A percentile compares a stretch with the other conserved stretches of the same genome.
phyloP scores from a whole-genome alignment of 2,329 filamentous ascomycete species.

The Macroventuria anomochaeta region DNA sequence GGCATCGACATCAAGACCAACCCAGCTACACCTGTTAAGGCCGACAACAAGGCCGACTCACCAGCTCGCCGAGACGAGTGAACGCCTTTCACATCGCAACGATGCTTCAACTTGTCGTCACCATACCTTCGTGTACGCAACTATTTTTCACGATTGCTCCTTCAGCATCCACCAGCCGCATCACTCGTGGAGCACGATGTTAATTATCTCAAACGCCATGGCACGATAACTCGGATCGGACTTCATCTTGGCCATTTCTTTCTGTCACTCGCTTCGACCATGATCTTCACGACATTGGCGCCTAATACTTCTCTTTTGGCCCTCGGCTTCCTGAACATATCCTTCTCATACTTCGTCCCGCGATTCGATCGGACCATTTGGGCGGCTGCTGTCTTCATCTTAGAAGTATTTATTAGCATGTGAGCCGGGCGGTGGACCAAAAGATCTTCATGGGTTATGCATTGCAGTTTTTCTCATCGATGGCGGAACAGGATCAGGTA shows the following conservation, averaged over 20 bases:
- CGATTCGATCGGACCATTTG: conserved; percentile 20
- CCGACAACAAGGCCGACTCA: conserved; percentile 32
- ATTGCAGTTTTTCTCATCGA: conserved; percentile 36
- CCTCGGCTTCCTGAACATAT: conserved; percentile 27
- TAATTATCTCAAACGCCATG: conserved; percentile 21
- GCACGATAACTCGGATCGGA: conserved; percentile 5
- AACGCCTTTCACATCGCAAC: conserved; percentile 1
- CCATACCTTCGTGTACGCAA: conserved; percentile 29
- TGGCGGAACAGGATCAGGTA: conserved; percentile 32
- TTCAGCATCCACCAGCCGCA: conserved; percentile 32
- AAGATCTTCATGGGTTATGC: conserved; percentile 36
- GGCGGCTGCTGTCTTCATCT: conserved; percentile 30
- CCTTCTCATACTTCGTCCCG: conserved; percentile 25
- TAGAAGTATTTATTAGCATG: conserved; percentile 39
- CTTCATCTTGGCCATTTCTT: conserved; percentile 24
- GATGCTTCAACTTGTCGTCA: conserved; percentile 16
- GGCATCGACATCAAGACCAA: conserved; percentile 40
- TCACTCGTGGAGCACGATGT: conserved; percentile 22
- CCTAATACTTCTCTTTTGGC: conserved; percentile 31
- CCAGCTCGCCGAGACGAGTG: conserved; percentile 41
- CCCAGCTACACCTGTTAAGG: conserved; percentile 46
- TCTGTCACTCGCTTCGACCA: conserved; percentile 16
- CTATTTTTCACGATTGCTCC: conserved; percentile 43
- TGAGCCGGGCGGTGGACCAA: conserved; percentile 23
- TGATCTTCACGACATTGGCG: conserved; percentile 21